Evolutionary conservation across 495 filamentous ascomycete genomes (phyloP), one percentile per base, ranked within the genome.

Genomic region (Hypoxylon trugodes): DNA sequence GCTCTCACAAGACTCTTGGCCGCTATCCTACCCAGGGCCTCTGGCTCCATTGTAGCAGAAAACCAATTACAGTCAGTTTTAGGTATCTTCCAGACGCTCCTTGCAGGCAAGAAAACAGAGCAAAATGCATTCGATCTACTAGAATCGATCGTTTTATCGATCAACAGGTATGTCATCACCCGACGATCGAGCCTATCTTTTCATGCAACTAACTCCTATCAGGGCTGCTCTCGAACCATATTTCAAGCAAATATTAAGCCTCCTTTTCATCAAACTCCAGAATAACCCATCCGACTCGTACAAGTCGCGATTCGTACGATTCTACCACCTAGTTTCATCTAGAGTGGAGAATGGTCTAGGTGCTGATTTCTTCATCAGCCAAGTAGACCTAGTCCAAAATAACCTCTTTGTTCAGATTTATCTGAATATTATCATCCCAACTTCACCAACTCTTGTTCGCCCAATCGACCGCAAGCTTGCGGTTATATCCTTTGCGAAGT

Each of bases 401-500:
- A 87, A 85, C 33, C 84, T 96, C 50, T 98, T 96, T 74, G 86
- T 85, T 4, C 89, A 87, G 6, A 80, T 99, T 52, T 98, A 98
- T 75, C 81, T 90, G 2, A 85, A 79, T 35, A 86, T 98, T 61
- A 89, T 99, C 54, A 85, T 98, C 5, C 92, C 93, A 1, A 89
- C 90, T 42, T 96, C 95, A 2, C 87, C 91, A 70, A 90, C 91
- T 73, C 84, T 98, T n/a, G 84, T 87, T 3, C 85, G 90, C 12
- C 92, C 96, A 0, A 73, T 89, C 28, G 96, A 98, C 71, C 93
- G 96, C 57, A 99, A 99, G 76, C 88, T 89, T 2, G 96, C 93
- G 7, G 93, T 97, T 16, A 81, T 98, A 38, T 96, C 93, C 9
- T 86, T 96, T 65, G 92, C 92, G 30, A 96, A 95, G 78, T 95